These are phyloP conservation scores for Xanthoparmelia taractica DNA, from an alignment of 495 filamentous ascomycete species.

Conservation along the genomic window DNA sequence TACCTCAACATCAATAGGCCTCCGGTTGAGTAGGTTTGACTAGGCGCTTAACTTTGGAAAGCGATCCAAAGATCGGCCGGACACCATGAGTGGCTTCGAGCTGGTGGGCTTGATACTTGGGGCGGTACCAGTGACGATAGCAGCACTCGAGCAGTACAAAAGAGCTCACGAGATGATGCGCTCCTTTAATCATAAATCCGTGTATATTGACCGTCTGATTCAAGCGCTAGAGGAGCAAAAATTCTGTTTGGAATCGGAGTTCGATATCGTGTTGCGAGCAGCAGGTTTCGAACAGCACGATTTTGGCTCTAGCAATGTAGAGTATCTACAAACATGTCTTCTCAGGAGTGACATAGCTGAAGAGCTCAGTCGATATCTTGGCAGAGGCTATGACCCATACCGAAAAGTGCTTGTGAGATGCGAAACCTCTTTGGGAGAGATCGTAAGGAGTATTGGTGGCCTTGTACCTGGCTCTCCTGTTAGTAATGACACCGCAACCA, in stretches of 20 bases:
- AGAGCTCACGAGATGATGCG: slow-evolving; percentile 15
- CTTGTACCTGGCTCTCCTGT: neutral
- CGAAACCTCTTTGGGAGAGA: neutral
- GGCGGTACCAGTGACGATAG: slow-evolving; percentile 34
- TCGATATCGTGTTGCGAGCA: slow-evolving; percentile 9
- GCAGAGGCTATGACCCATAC: slow-evolving; percentile 5
- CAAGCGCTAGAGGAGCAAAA: slow-evolving; percentile 19
- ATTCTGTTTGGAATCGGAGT: slow-evolving; percentile 7
- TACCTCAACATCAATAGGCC: too few species aligned
- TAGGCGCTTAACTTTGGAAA: neutral
- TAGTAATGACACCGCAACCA: neutral
- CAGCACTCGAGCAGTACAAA: slow-evolving; percentile 33
- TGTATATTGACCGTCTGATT: slow-evolving; percentile 10
- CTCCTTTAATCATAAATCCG: slow-evolving; percentile 4
- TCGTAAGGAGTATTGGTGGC: slow-evolving; percentile 9
- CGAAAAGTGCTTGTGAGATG: slow-evolving; percentile 7
- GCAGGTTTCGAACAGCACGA: slow-evolving; percentile 7
- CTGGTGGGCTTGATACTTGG: slow-evolving; percentile 38
- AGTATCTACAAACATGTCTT: neutral
- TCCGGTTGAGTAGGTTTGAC: neutral
- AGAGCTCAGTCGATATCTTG: slow-evolving; percentile 4
- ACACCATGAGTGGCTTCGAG: slow-evolving; percentile 33
- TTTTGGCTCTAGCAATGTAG: neutral
- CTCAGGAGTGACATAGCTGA: neutral
- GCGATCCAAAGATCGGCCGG: neutral